Percentiles rank a stretch among this genome's conserved stretches.
These are phyloP conservation scores for Metschnikowia lunata DNA, from an alignment of 805 yeast species.

Conservation along the genomic window DNA sequence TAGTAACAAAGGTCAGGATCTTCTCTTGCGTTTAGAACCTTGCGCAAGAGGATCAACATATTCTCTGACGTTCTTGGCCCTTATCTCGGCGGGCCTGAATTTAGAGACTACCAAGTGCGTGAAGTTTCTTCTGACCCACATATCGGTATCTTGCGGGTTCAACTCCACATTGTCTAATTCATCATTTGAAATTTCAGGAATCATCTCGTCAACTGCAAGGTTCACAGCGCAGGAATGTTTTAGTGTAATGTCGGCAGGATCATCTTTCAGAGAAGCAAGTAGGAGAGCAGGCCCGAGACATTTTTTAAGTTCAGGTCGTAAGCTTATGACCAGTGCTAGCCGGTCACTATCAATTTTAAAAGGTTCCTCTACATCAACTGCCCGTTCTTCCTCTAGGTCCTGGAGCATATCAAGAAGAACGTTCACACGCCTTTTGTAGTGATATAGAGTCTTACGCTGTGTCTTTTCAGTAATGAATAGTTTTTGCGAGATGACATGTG, in stretches of 20 bases:
- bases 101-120: constrained; percentile 32
- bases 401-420: constrained; percentile 31
- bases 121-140: constrained; percentile 36
- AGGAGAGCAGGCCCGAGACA: constrained; percentile 17
- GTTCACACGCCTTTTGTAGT: constrained; percentile 34
- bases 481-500: constrained; percentile 20
- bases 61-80: constrained; percentile 20
- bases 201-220: constrained; percentile 30
- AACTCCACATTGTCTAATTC: constrained; percentile 31
- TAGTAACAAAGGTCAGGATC: background rate
- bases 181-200: constrained; percentile 36
- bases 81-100: constrained; percentile 30
- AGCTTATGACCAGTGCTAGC: constrained; percentile 20
- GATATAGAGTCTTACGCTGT: constrained; percentile 32
- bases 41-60: constrained; percentile 9
- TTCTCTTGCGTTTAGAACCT: constrained; percentile 4
- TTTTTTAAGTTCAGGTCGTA: constrained; percentile 20
- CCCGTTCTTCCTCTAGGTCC: constrained; percentile 12
- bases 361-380: constrained; percentile 1
- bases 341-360: constrained; percentile 14
- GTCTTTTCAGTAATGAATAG: constrained; percentile 30
- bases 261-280: constrained; percentile 9
- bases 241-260: constrained; percentile 9
- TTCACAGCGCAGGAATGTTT: constrained; percentile 22
- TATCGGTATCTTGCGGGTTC: constrained; percentile 38